Evolutionary conservation across 202 grass and related monocot species (phyloP), one percentile per base, ranked within the genome.

Genomic region (Elaeis oleifera): DNA sequence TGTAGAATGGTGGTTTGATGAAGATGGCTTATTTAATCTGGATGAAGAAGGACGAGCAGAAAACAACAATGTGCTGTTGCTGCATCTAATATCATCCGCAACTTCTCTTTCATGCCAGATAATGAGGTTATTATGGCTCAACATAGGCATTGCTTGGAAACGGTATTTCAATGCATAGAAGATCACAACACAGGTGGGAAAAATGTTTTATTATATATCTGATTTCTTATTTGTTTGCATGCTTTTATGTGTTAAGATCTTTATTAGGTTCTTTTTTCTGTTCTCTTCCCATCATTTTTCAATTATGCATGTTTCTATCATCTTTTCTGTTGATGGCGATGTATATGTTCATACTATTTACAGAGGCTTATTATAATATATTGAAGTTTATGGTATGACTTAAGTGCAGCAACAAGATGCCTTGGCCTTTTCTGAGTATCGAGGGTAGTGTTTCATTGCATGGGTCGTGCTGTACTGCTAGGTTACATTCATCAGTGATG

Each of bases 41-140:
- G 82, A 97, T 77, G 94, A 97, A 68, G 88, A 92, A 84, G 94
- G 88, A 1, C 68, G 84, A n/a, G 65, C 77, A 63, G 94, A 92
- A 82, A 78, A 56, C 94, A 97, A 63, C 82, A 85, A 36, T 92
- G 94, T 57, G 88, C 88, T 67, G 71, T 97, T 68, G 88, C 88
- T 74, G 82, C 82, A 59, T 97, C 94, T 15, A 97, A 97, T 83
- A 86, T 97, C 69, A 89, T 97, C 68, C 84, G 88, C 24, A 97
- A 97, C 78, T 92, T 97, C 59, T 92, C 94, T 83, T 97, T 97
- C 71, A 97, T 97, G 88, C 94, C 94, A 51, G 94, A 97, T 74
- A 97, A 97, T 72, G 94, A 97, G 75, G 67, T 70, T 67, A 55
- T 86, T 18, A 97, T 97, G 94, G 94, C 88, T 64, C 94, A 97